These are phyloP conservation scores for Trapa bicornis DNA, from an alignment of 345 rosid genomes.

Conservation along the genomic window DNA sequence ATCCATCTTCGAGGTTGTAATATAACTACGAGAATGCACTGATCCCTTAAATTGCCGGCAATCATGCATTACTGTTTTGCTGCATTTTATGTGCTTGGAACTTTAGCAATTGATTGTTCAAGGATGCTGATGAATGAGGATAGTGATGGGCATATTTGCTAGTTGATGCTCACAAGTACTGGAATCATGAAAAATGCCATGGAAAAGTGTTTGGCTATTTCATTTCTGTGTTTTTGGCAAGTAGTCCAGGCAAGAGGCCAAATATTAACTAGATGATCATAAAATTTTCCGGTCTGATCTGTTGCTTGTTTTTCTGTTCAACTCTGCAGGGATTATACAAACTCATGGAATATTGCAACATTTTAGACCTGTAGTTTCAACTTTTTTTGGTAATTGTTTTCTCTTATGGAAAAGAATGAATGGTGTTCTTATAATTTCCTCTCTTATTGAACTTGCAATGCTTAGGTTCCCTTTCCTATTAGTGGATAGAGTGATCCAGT, in stretches of 20 bases:
- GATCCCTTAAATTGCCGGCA: neutral
- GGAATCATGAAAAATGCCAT: neutral
- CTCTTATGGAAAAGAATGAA: neutral
- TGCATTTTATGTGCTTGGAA: neutral
- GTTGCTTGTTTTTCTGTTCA: neutral
- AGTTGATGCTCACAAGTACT: neutral
- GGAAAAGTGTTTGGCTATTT: neutral
- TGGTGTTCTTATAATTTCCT: neutral
- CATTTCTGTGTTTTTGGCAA: neutral
- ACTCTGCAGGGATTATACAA: neutral
- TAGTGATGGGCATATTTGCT: neutral
- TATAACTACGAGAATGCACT: neutral
- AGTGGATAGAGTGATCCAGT: slow-evolving; percentile 97
- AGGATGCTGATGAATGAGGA: neutral
- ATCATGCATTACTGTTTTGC: neutral
- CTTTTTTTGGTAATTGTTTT: neutral
- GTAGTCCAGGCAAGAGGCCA: no score
- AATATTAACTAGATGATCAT: neutral
- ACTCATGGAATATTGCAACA: neutral
- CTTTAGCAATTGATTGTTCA: neutral
- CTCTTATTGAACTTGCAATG: neutral
- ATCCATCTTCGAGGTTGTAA: neutral
- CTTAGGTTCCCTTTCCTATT: slow-evolving; percentile 88
- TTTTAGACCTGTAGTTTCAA: neutral
- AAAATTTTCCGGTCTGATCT: neutral